Conservation (phyloP, 495 filamentous ascomycete species). For the Penicillium riverlandense region DNA sequence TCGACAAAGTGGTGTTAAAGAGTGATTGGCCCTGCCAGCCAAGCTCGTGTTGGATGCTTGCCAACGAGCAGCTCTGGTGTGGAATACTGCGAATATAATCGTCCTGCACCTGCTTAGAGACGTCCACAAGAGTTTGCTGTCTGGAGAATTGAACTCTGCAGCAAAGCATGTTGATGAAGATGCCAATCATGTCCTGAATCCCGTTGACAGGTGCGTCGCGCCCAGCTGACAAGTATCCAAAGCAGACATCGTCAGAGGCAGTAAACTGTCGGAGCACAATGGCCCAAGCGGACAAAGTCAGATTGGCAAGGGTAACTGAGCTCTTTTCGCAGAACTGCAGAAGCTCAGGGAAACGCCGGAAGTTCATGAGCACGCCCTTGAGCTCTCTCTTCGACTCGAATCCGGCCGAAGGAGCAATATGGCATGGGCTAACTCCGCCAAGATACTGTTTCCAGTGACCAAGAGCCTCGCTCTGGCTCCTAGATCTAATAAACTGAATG, state of each 20-base stretch:
- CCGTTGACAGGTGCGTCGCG: constrained; percentile 42
- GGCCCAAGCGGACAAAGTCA: constrained; percentile 51
- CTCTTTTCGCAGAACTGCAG: constrained; percentile 39
- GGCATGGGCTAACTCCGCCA: constrained; percentile 18
- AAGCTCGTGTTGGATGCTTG: constrained; percentile 49
- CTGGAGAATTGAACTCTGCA: constrained; percentile 38
- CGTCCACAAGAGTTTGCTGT: constrained; percentile 26
- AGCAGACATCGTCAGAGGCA: constrained; percentile 48
- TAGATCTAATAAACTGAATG: constrained; percentile 38
- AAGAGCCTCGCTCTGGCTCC: constrained; percentile 27
- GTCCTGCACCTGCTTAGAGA: constrained; percentile 39
- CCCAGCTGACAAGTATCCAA: constrained; percentile 47
- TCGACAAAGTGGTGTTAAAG: constrained; percentile 53
- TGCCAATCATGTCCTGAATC: constrained; percentile 46
- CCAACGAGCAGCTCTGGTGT: constrained; percentile 47
- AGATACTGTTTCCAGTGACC: constrained; percentile 42
- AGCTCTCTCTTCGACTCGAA: constrained; percentile 13
- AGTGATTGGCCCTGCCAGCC: constrained; percentile 41
- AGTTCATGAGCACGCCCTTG: constrained; percentile 26
- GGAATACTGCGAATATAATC: constrained; percentile 42
- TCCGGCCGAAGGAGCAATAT: constrained; percentile 5
- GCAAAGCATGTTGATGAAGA: constrained; percentile 52
- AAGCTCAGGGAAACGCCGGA: constrained; percentile 31
- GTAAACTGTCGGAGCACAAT: constrained; percentile 47
- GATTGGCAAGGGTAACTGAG: constrained; percentile 43